Base-by-base conservation (phyloP, 805 yeast species). In the Pichia scutulata region DNA sequence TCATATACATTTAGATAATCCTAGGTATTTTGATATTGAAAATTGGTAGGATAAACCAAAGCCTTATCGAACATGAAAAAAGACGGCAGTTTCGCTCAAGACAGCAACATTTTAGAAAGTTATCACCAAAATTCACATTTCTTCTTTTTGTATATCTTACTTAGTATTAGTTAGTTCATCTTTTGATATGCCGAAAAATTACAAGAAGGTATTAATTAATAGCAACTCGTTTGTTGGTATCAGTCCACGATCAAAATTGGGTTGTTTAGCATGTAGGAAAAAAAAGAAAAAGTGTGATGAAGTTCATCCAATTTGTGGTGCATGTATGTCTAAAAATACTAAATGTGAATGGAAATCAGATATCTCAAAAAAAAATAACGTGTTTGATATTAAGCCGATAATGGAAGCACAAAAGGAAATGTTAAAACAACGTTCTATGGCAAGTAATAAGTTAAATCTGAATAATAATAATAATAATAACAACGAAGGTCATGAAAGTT, bases 261-360 rank as follows among this genome's bases (percentile, higher is more conserved):
- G 77, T 0, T 74, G 77, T 50, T 43, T 60, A 7, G 62, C 61
- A 47, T 75, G 80, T 55, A 64, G 74, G 46, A 63, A 61, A 52
- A 64, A 72, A 55, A 76, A 74, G 65, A 76, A 75, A 59, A 75
- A 75, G 50, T 76, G 81, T 60, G 79, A 76, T 59, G 76, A 76
- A 56, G 57, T 55, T 9, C 69, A 67, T 49, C 81, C 81, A 1
- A 61, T 67, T 3, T 76, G 81, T 57, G 71, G 75, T 1, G 58
- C 67, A n/a, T 76, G 81, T 48, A 40, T 52, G 36, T 65, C 62
- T 49, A 61, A 63, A 45, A 56, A 58, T 13, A 40, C 61, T 3
- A 58, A 53, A 33, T 72, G 76, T 55, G 52, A 57, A 13, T 60
- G 66, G 60, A 54, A 48, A n/a, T 57, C 48, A 40, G 51, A 4